phyloP scores from a whole-genome alignment of 306 rosid genomes.

The Medicago lupulina region DNA sequence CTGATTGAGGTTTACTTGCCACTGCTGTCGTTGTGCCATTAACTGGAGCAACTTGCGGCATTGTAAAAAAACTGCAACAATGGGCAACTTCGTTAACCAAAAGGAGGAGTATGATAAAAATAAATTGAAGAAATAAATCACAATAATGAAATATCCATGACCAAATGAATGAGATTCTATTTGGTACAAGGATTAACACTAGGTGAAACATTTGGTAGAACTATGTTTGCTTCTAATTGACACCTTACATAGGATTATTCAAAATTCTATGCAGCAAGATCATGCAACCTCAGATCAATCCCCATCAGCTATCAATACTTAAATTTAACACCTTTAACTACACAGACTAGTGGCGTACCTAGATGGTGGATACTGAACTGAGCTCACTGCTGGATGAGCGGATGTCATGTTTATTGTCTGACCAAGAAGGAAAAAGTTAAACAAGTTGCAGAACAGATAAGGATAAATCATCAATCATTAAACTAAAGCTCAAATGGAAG shows the following conservation, averaged over 20 bases:
- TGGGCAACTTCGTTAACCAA: constrained; percentile 23
- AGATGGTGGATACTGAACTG: constrained; percentile 69
- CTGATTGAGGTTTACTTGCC: constrained; percentile 57
- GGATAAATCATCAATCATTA: constrained; percentile 31
- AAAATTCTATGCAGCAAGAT: constrained; percentile 29
- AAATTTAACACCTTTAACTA: constrained; percentile 15
- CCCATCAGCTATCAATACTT: constrained; percentile 10
- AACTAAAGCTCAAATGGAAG: constrained; percentile 24
- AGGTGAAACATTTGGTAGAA: constrained; percentile 24
- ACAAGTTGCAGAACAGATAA: constrained; percentile 39
- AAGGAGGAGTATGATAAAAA: background rate
- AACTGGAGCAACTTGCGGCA: constrained; percentile 63
- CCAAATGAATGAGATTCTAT: constrained; percentile 17
- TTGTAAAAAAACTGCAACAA: constrained; percentile 56
- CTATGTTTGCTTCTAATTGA: constrained; percentile 14
- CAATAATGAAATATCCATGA: background rate
- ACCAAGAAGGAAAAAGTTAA: constrained; percentile 42
- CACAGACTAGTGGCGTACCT: constrained; percentile 58
- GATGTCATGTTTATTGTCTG: constrained; percentile 61
- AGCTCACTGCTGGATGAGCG: constrained; percentile 55
- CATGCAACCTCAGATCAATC: constrained; percentile 12
- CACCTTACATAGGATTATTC: constrained; percentile 9
- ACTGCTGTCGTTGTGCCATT: constrained; percentile 54
- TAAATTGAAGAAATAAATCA: background rate
- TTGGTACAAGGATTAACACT: constrained; percentile 15